phyloP scores from a whole-genome alignment of 805 yeast genomes.

The Suhomyces tanzawaensis region DNA sequence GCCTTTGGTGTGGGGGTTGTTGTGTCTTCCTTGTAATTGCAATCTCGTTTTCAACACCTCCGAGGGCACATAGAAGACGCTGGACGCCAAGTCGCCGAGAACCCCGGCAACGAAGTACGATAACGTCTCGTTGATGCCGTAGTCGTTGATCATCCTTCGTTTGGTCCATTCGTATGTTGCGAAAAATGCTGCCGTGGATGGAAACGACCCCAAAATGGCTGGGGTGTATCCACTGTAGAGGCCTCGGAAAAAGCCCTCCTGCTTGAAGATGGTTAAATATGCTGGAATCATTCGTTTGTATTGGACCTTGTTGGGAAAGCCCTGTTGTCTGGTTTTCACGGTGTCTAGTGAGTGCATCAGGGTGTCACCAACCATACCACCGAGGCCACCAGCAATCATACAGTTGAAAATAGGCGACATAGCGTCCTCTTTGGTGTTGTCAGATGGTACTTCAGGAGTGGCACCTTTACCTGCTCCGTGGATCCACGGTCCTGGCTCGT shows the following conservation, averaged over 20 bases:
- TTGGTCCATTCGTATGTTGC: conserved; percentile 85
- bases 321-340: conserved; percentile 96
- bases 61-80: conserved; percentile 88
- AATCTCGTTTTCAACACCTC: conserved; percentile 92
- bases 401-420: conserved; percentile 53
- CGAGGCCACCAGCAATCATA: conserved; percentile 88
- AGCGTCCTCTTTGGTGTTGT: conserved; percentile 6
- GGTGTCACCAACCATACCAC: conserved; percentile 91
- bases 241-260: conserved; percentile 85
- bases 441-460: not conserved
- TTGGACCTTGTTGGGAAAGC: conserved; percentile 67
- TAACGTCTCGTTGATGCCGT: conserved; percentile 69
- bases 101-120: conserved; percentile 84
- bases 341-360: conserved; percentile 96
- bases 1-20: conserved; percentile 66
- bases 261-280: conserved; percentile 65
- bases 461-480: conserved; percentile 1
- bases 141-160: conserved; percentile 61
- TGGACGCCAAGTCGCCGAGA: conserved; percentile 88
- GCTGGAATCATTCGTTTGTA: conserved; percentile 77
- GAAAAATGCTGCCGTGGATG: conserved; percentile 92
- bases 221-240: conserved; percentile 91
- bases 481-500: conserved; percentile 13
- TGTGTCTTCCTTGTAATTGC: conserved; percentile 86
- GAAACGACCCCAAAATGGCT: conserved; percentile 89